Base-by-base conservation (phyloP, 345 rosid species). In the Citrus sinensis region DNA sequence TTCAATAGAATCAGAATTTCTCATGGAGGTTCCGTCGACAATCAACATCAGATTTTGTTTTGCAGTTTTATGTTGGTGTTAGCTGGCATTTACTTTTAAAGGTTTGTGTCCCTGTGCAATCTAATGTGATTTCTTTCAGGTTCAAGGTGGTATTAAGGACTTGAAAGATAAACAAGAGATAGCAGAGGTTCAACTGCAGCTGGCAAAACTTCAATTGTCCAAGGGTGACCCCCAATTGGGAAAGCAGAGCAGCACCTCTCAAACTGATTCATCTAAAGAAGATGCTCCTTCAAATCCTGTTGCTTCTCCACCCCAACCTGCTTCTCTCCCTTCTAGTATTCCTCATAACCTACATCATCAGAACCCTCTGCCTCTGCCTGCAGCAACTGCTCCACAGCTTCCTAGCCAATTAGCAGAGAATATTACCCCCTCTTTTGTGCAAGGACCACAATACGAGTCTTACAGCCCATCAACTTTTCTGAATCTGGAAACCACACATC, bases 141-240 rank as follows among this genome's bases (percentile, higher is more conserved):
- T 88, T 63, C 85, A 82, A 74, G 81, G 80, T 66, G 82, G 86
- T 39, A 75, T 89, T 73, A 68, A 73, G 67, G 90, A 90, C 81
- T 42, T 90, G 78, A 86, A 81, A 73, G 94, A 90, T 79, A 88
- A 87, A 79, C 90, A 87, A 74, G 92, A 90, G 79, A 90, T 90
- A 80, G 86, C 89, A 35, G 86, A 79, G 74, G 84, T 84, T 70
- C 86, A 83, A 59, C 35, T 85, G 62, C 80, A 75, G 60, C 80
- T 88, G 54, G 75, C 86, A 64, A 85, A 82, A 82, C 87, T 90
- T 76, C 80, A 79, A 37, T 32, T 66, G 71, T 79, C 58, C 51
- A 83, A 83, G 82, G 70, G 30, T 40, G 80, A 78, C 34, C 27
- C 35, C 19, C 77, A 67, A 62, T 75, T 54, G n/a, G 85, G 58